Evolutionary conservation across 768 basidiomycete species (phyloP), one percentile per base, ranked within the genome.

Genomic region (Cystobasidium tubakii): DNA sequence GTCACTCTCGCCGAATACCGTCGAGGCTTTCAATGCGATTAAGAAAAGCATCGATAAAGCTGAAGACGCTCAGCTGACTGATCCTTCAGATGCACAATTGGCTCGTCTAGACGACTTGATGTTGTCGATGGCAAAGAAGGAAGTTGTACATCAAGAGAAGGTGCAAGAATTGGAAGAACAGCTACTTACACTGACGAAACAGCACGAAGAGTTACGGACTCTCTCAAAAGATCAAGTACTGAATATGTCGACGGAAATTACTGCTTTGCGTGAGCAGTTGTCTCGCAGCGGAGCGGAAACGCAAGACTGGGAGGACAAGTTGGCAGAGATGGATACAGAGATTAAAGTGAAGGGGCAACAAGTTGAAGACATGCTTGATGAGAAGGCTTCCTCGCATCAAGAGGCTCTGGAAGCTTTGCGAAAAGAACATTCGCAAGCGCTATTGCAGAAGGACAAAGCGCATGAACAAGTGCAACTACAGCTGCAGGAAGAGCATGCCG

Each of bases 71-170:
- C 81, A 25, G 23, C 4, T 50, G 42, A 17, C 25, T 27, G 29
- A 33, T 31, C 15, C 25, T 31, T 53, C 66, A 31, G 66, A 67
- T 31, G 43, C 29, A 25, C 69, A 71, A 53, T 25, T 71, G 9
- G 71, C 80, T 42, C 85, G 90, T 67, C 83, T 96, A 43, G 93
- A 95, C 77, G 91, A 94, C 78, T 86, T 97, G 19, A 95, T 97
- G 92, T 83, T 89, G 90, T 91, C 95, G 1, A 97, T 98, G 95
- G 94, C 94, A 1, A 89, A 91, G 83, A 98, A 98, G 81, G 96
- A 99, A 81, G 89, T 91, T 2, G 84, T 87, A 39, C 95, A 98
- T 80, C 87, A 87, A 42, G 91, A 95, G 79, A 80, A 86, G 27
- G 89, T 96, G 31, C 88, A 91, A 50, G 83, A 83, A 36, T 84